These are phyloP conservation scores for Talaromyces sp. DNA, from an alignment of 2,329 filamentous ascomycete genomes.

Conservation along the genomic window DNA sequence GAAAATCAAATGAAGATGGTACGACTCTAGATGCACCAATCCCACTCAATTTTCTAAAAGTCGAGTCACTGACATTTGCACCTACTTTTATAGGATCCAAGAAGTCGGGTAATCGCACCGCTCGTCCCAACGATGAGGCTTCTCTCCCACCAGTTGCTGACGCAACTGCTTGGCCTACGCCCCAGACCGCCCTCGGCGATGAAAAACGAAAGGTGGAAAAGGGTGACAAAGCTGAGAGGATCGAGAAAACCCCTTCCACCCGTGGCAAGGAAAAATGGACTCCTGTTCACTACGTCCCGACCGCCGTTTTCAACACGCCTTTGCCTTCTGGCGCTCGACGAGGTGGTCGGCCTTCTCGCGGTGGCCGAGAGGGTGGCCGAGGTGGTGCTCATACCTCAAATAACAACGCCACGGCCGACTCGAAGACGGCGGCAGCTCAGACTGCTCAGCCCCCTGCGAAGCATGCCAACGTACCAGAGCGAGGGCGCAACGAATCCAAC, in stretches of 20 bases:
- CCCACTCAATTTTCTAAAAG: background rate
- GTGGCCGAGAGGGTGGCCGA: conserved; percentile 48
- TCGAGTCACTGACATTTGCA: background rate
- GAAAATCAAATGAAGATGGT: conserved; percentile 37
- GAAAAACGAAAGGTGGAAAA: conserved; percentile 70
- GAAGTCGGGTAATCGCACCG: conserved; percentile 14
- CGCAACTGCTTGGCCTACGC: conserved; percentile 81
- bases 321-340: conserved; percentile 50
- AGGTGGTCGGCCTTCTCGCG: conserved; percentile 52
- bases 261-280: conserved; percentile 80
- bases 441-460: conserved; percentile 22
- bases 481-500: conserved; percentile 31
- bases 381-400: conserved; percentile 33
- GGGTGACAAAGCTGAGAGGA: conserved; percentile 51
- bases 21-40: conserved; percentile 10
- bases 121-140: conserved; percentile 13
- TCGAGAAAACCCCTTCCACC: conserved; percentile 55
- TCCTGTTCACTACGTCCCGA: conserved; percentile 73
- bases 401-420: conserved; percentile 21
- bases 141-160: conserved; percentile 67
- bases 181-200: conserved; percentile 71
- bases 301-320: conserved; percentile 80
- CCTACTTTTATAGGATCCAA: conserved; percentile 13
- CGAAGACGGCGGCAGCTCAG: conserved; percentile 26
- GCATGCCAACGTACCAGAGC: conserved; percentile 24